phyloP scores from a whole-genome alignment of 1,139 yeast genomes.

The Pichia sp. region DNA sequence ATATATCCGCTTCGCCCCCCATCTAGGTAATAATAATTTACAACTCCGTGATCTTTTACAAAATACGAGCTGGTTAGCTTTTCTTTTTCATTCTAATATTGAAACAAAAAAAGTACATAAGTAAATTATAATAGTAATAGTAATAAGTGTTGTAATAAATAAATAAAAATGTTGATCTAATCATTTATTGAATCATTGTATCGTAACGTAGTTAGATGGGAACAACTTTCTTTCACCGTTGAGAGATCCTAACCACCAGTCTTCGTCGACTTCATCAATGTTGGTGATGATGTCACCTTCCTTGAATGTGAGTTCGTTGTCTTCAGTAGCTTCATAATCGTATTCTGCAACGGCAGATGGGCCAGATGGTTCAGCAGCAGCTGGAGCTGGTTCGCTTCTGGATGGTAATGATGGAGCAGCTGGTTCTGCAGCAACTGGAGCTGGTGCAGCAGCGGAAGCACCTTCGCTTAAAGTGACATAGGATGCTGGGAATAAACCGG shows the following conservation, averaged over 20 bases:
- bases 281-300: constrained; percentile 83
- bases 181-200: constrained; percentile 27
- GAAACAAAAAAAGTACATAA: not conserved
- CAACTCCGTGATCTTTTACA: no score
- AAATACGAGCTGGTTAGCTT: no score
- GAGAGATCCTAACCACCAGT: constrained; percentile 94
- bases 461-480: constrained; percentile 53
- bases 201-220: constrained; percentile 83
- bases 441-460: constrained; percentile 20
- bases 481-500: constrained; percentile 73
- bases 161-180: not conserved
- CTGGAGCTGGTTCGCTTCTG: constrained; percentile 18
- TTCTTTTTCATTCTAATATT: not conserved
- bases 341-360: constrained; percentile 75
- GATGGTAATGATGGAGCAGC: constrained; percentile 18
- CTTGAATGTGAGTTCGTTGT: constrained; percentile 77
- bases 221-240: constrained; percentile 80
- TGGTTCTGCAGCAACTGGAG: constrained; percentile 13
- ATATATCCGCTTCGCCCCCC: no score
- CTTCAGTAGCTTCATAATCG: constrained; percentile 88
- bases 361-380: constrained; percentile 28
- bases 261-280: constrained; percentile 88
- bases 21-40: no score
- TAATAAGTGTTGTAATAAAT: not conserved
- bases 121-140: no score